Conservation (phyloP, 2,329 filamentous ascomycete species). For the Talaromyces albobiverticillius region DNA sequence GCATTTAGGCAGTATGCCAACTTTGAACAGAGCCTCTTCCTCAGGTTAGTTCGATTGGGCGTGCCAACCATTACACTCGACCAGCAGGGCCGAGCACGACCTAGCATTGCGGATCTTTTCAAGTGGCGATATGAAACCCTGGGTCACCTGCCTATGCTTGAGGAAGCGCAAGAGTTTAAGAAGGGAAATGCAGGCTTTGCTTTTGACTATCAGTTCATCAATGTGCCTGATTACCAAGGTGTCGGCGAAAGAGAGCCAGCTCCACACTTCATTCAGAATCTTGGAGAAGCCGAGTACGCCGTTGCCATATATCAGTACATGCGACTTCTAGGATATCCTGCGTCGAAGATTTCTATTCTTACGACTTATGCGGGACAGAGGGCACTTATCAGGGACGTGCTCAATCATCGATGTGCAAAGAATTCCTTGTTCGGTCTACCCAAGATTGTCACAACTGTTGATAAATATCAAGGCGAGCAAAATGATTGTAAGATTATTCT, state of each 20-base stretch:
- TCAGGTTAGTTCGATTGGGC: constrained; percentile 81
- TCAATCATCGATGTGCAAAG: constrained; percentile 76
- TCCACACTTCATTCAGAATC: constrained; percentile 92
- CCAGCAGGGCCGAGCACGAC: constrained; percentile 86
- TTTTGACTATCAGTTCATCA: constrained; percentile 94
- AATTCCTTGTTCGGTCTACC: constrained; percentile 86
- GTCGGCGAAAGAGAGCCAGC: constrained; percentile 83
- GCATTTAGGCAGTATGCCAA: constrained; percentile 95
- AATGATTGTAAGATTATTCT: constrained; percentile 79
- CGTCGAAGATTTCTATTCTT: constrained; percentile 77
- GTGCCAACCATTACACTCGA: constrained; percentile 90
- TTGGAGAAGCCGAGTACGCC: constrained; percentile 95
- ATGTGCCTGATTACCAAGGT: constrained; percentile 90
- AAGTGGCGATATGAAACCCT: constrained; percentile 86
- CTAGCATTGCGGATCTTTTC: constrained; percentile 84
- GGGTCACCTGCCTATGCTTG: constrained; percentile 73
- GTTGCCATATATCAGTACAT: constrained; percentile 97
- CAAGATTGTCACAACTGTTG: constrained; percentile 86
- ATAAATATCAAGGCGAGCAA: constrained; percentile 98
- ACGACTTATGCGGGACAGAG: constrained; percentile 92
- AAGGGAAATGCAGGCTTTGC: constrained; percentile 86
- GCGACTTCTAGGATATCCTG: constrained; percentile 90
- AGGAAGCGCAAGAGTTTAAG: constrained; percentile 67
- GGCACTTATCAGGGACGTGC: constrained; percentile 82
- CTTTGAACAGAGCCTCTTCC: constrained; percentile 92